Percentiles rank a stretch among this genome's conserved stretches.
These are phyloP conservation scores for Thermochaetoides dissita DNA, from an alignment of 2,329 filamentous ascomycete species.

Conservation along the genomic window DNA sequence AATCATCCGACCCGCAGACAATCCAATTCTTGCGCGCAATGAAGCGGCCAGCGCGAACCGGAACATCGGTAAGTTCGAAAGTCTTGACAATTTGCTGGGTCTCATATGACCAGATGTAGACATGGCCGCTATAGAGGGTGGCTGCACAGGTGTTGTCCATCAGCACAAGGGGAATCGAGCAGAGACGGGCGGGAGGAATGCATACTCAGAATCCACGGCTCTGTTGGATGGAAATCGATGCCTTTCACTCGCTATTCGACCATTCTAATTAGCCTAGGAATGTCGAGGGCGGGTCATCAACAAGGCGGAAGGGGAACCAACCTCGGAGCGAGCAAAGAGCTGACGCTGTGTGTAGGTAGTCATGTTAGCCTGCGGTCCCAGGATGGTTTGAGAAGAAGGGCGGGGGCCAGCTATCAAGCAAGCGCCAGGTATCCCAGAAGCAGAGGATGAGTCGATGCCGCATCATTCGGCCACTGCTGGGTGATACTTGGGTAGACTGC, in stretches of 20 bases:
- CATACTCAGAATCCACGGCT: slow-evolving; percentile 80
- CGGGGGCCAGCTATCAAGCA: too few relatives aligned
- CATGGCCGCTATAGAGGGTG: slow-evolving; percentile 93
- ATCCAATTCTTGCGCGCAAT: slow-evolving; percentile 99
- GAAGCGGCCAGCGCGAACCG: slow-evolving; percentile 90
- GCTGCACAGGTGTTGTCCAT: slow-evolving; percentile 9
- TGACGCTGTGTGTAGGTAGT: slow-evolving; percentile 15
- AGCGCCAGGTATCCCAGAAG: not conserved
- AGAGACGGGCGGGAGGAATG: not conserved
- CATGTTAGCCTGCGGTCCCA: slow-evolving; percentile 14
- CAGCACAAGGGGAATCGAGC: slow-evolving; percentile 1
- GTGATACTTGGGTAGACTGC: not conserved
- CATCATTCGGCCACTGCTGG: not conserved
- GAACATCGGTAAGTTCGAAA: slow-evolving; percentile 96
- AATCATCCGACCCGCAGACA: slow-evolving; percentile 88
- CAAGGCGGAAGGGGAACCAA: slow-evolving; percentile 2
- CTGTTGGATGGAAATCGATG: slow-evolving; percentile 91
- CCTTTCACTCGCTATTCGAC: slow-evolving; percentile 90
- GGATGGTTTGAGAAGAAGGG: too few relatives aligned
- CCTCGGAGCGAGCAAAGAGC: slow-evolving; percentile 19
- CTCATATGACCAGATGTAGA: slow-evolving; percentile 98
- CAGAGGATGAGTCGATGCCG: not conserved
- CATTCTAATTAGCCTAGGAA: slow-evolving; percentile 25
- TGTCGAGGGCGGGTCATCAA: not conserved
- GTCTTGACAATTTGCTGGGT: slow-evolving; percentile 96